These are phyloP conservation scores for Psilocybe azurescens DNA, from an alignment of 768 basidiomycete species.

Conservation along the genomic window DNA sequence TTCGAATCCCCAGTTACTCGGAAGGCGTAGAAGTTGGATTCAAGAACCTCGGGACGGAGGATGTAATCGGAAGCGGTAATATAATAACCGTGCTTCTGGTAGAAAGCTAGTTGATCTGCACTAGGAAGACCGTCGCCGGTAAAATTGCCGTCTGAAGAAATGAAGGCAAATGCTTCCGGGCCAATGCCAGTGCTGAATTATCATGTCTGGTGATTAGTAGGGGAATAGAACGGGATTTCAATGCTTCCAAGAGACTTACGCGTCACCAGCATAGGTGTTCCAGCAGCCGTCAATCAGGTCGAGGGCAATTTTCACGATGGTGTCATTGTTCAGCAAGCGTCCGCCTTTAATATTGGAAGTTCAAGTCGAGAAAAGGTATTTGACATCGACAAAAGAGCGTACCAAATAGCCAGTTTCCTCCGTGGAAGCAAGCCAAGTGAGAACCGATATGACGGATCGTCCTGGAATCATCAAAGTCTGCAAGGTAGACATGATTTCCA, in stretches of 20 bases:
- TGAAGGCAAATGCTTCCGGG: slow-evolving; percentile 71
- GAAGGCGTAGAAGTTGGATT: slow-evolving; percentile 83
- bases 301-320: slow-evolving; percentile 67
- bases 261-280: slow-evolving; percentile 79
- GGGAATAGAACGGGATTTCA: neutral
- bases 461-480: slow-evolving; percentile 58
- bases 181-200: slow-evolving; percentile 72
- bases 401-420: slow-evolving; percentile 80
- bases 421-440: slow-evolving; percentile 76
- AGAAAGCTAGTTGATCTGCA: slow-evolving; percentile 51
- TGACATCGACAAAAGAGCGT: neutral
- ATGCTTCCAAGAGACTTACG: slow-evolving; percentile 40
- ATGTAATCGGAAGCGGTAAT: slow-evolving; percentile 60
- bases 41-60: slow-evolving; percentile 78
- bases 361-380: neutral
- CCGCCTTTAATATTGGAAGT: too few relatives aligned
- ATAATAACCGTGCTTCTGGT: slow-evolving; percentile 70
- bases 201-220: neutral
- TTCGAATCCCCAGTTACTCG: slow-evolving; percentile 72
- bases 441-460: slow-evolving; percentile 67
- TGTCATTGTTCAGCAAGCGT: slow-evolving; percentile 64
- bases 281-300: slow-evolving; percentile 74
- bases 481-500: slow-evolving; percentile 64
- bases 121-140: slow-evolving; percentile 52
- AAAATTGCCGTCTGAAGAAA: slow-evolving; percentile 65